Base-by-base conservation (phyloP, 352 stramenopile species). In the Elongisporangium undulatum region DNA sequence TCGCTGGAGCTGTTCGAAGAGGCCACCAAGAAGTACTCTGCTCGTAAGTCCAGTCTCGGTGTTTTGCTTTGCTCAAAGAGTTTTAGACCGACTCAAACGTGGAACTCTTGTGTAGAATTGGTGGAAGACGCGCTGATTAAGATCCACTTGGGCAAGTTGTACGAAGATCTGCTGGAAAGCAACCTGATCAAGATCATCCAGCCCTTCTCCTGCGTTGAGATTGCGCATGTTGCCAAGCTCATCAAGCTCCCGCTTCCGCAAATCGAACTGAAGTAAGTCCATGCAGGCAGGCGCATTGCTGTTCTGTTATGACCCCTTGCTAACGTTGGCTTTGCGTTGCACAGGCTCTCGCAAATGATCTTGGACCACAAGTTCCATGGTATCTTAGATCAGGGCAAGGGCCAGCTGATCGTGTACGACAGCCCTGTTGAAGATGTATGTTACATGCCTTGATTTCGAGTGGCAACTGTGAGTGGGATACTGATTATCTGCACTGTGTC, bases 131-230 rank as follows among this genome's bases (percentile, higher is more conserved):
- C 84, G 26, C 62, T 97, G 41, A 92, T 97, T 67, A 92, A 93
- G 67, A 93, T 96, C 73, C 97, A 99, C 79, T 72, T 99, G 29
- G 79, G 94, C 49, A 94, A 98, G 64, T 85, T 99, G 19, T 97
- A 99, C 72, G 96, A 99, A 63, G 94, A 98, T 70, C 80, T 99
- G 23, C 78, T 99, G 12, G 97, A 99, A 68, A 97, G 87, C 51
- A 99, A 99, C 75, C 75, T 99, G 55, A 96, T 99, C 74, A 98
- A 98, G 68, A 98, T 99, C 67, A 99, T 99, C 63, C 96, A 99
- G 80, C 96, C 97, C 15, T 98, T 98, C 70, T 98, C 90, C 23
- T 98, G 93, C 68, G 92, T 98, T 26, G 95, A 99, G 73, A 97
- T 99, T 55, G 81, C 79, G 51, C 97, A 99, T 71, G 92, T 99